Conservation (phyloP, 2,329 filamentous ascomycete genomes). For the Ustulina deusta region DNA sequence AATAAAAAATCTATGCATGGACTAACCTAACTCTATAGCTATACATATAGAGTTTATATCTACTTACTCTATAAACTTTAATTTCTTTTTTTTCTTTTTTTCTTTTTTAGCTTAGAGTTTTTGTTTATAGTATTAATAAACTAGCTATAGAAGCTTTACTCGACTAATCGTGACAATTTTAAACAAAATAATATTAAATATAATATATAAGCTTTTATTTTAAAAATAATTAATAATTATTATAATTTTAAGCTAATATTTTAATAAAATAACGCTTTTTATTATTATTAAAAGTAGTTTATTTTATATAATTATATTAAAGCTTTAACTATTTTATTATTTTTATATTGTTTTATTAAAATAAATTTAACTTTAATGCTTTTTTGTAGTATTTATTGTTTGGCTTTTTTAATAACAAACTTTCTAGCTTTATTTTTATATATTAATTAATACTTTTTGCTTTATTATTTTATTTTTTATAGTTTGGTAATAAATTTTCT, state of each 20-base stretch:
- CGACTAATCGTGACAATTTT: too few species aligned
- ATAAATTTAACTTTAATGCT: background rate
- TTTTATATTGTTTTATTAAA: conserved; percentile 9
- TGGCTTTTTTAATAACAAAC: conserved; percentile 5
- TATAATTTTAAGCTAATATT: conserved; percentile 12
- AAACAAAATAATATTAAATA: conserved; percentile 13
- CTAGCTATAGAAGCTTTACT: too few species aligned
- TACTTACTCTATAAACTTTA: too few species aligned
- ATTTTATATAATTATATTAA: conserved; percentile 23
- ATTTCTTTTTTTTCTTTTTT: too few species aligned
- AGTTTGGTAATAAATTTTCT: background rate
- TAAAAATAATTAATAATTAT: conserved; percentile 16
- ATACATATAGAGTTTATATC: too few species aligned
- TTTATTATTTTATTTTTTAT: background rate
- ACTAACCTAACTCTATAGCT: too few species aligned
- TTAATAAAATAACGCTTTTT: conserved; percentile 4
- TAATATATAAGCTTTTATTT: conserved; percentile 8
- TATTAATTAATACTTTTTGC: background rate
- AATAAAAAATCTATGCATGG: too few species aligned
- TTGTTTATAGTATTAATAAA: too few species aligned
- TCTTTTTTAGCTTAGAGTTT: too few species aligned
- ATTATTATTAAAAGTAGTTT: conserved; percentile 18
- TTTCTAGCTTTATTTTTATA: background rate
- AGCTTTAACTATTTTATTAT: conserved; percentile 16
- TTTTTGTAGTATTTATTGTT: background rate